Evolutionary conservation across 192 early-diverging fungal genomes (phyloP), one percentile per base, ranked within the genome.

Genomic region (Dispira simplex): DNA sequence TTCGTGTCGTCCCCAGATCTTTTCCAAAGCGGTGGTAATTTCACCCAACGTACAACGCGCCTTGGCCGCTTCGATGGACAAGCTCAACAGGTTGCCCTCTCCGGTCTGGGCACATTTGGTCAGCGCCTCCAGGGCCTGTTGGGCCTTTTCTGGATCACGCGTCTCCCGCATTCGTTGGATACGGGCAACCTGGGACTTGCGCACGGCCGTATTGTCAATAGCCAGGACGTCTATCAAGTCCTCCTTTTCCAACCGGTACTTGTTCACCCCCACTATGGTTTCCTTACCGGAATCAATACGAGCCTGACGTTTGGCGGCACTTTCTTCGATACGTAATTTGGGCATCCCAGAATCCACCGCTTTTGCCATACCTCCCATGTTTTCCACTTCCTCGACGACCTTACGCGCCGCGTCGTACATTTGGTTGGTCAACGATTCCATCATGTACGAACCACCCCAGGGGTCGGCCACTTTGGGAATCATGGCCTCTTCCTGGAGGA

Each of bases 391-490:
- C 21, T 86, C 75, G 56, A 93, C 83, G 60, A 90, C 82, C 46
- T 71, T 74, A 46, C 74, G 71, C 2, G 91, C 88, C 0, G 70
- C 66, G 28, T 86, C 79, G 73, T 83, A 90, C 63, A 93, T 75
- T 45, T 87, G 80, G 62, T 87, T 81, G 39, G 91, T 93, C 75
- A 93, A 75, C 4, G 83, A 83, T 78, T 93, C 91, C 91, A 93
- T 93, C 86, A 93, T 87, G 71, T 90, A 93, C 20, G 87, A 90
- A 25, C 91, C 91, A 5, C 86, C 91, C 91, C 91, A 93, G 2
- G 91, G 91, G 64, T 93, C 91, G 26, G 90, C 90, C 9, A 93
- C 90, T 70, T 85, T 86, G 14, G 91, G 89, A 39, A 93, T 91
- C 46, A 79, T 78, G 8, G 91, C 89, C 67, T 93, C 91, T 62